Evolutionary conservation across 805 yeast genomes (phyloP).

Genomic region (Candida boidinii): DNA sequence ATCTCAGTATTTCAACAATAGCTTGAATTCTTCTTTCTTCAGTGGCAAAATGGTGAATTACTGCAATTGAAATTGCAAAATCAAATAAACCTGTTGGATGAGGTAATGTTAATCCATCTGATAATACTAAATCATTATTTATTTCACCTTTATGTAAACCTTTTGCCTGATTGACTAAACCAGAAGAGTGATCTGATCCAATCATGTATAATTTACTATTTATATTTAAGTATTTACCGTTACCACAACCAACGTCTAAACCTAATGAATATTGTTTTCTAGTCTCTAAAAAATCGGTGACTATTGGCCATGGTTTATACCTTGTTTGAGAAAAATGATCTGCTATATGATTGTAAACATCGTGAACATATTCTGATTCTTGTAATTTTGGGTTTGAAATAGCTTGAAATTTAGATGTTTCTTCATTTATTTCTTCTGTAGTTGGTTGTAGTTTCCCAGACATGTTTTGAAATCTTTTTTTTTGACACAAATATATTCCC

Average conservation of each 20-base stretch:
- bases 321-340: slow-evolving; percentile 88
- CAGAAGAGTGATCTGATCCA: slow-evolving; percentile 70
- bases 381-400: slow-evolving; percentile 39
- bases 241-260: slow-evolving; percentile 94
- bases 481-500: too few relatives aligned
- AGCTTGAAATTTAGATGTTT: slow-evolving; percentile 19
- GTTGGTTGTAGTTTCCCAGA: slow-evolving; percentile 23
- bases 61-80: slow-evolving; percentile 93
- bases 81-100: slow-evolving; percentile 42
- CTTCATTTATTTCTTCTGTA: slow-evolving; percentile 18
- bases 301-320: slow-evolving; percentile 97
- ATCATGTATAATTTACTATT: slow-evolving; percentile 61
- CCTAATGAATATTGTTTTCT: slow-evolving; percentile 58
- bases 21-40: slow-evolving; percentile 72
- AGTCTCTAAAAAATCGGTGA: slow-evolving; percentile 52
- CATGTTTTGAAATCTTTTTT: too few relatives aligned
- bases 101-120: slow-evolving; percentile 72
- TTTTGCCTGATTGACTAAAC: slow-evolving; percentile 57
- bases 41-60: slow-evolving; percentile 91
- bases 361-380: slow-evolving; percentile 78
- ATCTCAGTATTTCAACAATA: slow-evolving; percentile 53
- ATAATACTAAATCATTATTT: slow-evolving; percentile 52
- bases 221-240: slow-evolving; percentile 80
- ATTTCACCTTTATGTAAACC: slow-evolving; percentile 21
- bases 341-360: slow-evolving; percentile 91